Evolutionary conservation across 495 filamentous ascomycete species (phyloP), one percentile per base, ranked within the genome.

Genomic region (Aspergillus taichungensis): DNA sequence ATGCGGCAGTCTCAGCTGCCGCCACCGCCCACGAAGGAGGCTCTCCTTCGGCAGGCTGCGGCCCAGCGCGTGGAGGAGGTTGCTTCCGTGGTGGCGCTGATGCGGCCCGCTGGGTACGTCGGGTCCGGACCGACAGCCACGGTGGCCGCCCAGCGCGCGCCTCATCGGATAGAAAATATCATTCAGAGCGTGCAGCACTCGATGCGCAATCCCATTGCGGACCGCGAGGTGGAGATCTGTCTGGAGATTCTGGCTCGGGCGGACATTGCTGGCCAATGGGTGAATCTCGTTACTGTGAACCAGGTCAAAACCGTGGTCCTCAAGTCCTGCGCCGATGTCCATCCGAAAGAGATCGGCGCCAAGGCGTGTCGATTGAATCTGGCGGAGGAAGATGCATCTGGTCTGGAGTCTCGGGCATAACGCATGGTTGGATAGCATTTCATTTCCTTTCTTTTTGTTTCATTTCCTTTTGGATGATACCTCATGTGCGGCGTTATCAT

Each of bases 211-310:
- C 67, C 68, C 0, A 68, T 72, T 37, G 58, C 68, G 3, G 42
- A 33, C 8, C 58, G 67, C 6, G 70, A 74, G 43, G 63, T 69
- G 9, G 62, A 63, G 40, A 49, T 56, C 11, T 74, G 70, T 44
- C 39, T 74, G 50, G 67, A 72, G 39, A 61, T 74, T 7, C 51
- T 74, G 42, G 61, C 64, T 3, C 62, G 65, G 38, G 27, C 60
- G 11, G 61, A 62, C 32, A 55, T 73, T 44, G 69, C 69, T 34
- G 69, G 67, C 27, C 54, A 69, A 34, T 73, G 69, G 69, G 51
- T 73, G 18, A 65, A 54, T 27, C 43, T 73, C 41, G 67, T 73
- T 13, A 61, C 57, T n/a, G 53, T 73, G 42, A 66, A 65, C 8
- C 51, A 62, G 29, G 54, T 69, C 48, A 63, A 60, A 39, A 66